Evolutionary conservation across 2,329 filamentous ascomycete genomes (phyloP), one percentile per base, ranked within the genome.

Genomic region (Sphaerostilbella broomeana): DNA sequence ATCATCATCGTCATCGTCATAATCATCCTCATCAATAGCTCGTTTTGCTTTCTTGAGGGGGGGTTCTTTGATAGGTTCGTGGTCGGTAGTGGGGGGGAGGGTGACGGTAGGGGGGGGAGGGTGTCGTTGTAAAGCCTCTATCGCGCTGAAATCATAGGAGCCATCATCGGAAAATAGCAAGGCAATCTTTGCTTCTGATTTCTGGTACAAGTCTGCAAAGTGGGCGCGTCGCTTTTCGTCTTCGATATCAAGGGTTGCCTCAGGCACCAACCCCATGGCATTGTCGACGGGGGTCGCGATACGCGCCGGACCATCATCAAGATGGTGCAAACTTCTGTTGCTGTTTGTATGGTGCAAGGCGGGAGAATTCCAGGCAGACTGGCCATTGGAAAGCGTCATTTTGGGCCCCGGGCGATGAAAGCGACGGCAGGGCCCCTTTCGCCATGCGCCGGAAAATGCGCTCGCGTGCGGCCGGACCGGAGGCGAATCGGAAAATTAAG

Each of bases 1-100:
- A 2, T 86, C 82, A 12, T 86, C 84, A 28, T 90, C 84, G 42
- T 95, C 88, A 53, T 90, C 85, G 50, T 84, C 85, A 56, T 90
- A 89, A 63, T 90, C 83, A 53, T 88, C 84, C 59, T 90, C 86
- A 52, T 88, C 79, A 71, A 90, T 88, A 58, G 78, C 72, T 54
- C 86, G 75, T 60, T 83, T 84, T 32, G 79, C 73, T 63, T 85
- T 84, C 65, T 92, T 95, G 42, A 73, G 65, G 25, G 79, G 77
- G 38, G 77, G 75, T 54, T 82, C 74, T 50, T 68, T 68, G 50
- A 75, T 67, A 31, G 73, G 69, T 47, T 69, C 62, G 56, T 83
- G 68, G 62, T 80, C 73, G 61, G 72, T 77, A 46, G 76, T 63
- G 47, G 72, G 67, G 40, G 67, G 79, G 54, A 64, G 67, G 55